A percentile compares a stretch with the other conserved stretches of the same genome.
Conservation (phyloP, 768 basidiomycete species). For the Ramaria sp. region DNA sequence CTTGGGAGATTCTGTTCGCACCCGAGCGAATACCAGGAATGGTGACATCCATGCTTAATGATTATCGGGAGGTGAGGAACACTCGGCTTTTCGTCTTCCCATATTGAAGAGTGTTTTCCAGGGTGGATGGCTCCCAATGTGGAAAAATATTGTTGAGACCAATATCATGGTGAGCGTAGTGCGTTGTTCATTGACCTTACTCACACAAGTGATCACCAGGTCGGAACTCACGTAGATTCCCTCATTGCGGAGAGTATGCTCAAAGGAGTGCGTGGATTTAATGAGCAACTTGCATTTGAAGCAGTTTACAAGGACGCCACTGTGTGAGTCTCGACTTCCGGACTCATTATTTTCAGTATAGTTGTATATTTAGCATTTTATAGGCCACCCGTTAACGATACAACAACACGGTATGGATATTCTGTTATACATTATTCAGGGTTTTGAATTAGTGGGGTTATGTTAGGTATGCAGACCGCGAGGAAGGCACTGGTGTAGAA, state of each 20-base stretch:
- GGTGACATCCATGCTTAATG: conserved; percentile 71
- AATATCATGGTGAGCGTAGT: conserved; percentile 58
- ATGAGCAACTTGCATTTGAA: conserved; percentile 54
- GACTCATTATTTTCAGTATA: conserved; percentile 7
- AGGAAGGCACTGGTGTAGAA: conserved; percentile 72
- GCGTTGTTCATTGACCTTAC: not conserved
- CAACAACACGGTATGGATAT: conserved; percentile 33
- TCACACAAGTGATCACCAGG: conserved; percentile 25
- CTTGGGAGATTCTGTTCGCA: conserved; percentile 64
- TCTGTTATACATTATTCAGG: not conserved
- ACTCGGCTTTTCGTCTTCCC: not conserved
- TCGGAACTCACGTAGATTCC: conserved; percentile 73
- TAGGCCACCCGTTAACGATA: conserved; percentile 42
- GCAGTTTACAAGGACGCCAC: conserved; percentile 68
- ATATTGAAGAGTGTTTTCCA: conserved; percentile 12
- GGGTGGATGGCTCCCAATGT: conserved; percentile 84
- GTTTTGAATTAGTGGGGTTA: not conserved
- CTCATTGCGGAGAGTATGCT: conserved; percentile 61
- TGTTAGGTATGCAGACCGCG: conserved; percentile 53
- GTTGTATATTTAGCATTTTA: not conserved
- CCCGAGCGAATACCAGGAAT: conserved; percentile 70
- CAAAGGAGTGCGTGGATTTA: conserved; percentile 55
- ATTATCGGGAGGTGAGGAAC: conserved; percentile 48
- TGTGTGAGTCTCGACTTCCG: conserved; percentile 22
- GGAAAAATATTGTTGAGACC: conserved; percentile 83